Base-by-base conservation (phyloP, 768 basidiomycete genomes). In the Mycena chlorophos region DNA sequence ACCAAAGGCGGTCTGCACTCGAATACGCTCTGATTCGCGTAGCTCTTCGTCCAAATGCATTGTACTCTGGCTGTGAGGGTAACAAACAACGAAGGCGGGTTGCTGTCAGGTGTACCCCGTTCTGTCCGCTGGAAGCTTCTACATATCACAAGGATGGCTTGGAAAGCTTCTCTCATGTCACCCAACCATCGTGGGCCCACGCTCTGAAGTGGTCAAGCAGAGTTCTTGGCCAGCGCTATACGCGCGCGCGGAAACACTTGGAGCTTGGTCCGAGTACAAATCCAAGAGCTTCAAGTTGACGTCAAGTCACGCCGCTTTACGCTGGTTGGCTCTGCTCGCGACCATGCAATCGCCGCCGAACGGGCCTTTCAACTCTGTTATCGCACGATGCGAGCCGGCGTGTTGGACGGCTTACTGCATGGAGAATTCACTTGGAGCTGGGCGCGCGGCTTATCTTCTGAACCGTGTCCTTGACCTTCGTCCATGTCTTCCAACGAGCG, bases 21-120 rank as follows among this genome's bases (percentile, higher is more conserved):
- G 65, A 4, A 87, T 75, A 16, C 78, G 73, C 2, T 68, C 70
- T 10, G 70, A 60, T 16, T 70, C 75, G 55, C 68, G 55, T 16
- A 88, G 69, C 57, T 87, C 84, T n/a, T 86, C 79, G 51, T 81
- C 79, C 19, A 87, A 68, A 61, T 87, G 85, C 19, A 62, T 60
- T 45, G 63, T 59, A 63, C 54, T 48, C 34, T 27, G 60, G 57
- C 19, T 52, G 27, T 13, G 55, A 49, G 19, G 60, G 58, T 52
- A 55, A n/a, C 22, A 27, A 26, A 29, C 39, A 23, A 23, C 23
- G 45, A 6, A 20, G 13, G 45, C 23, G n/a, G n/a, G n/a, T n/a
- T n/a, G n/a, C n/a, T n/a, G n/a, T n/a, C 14, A 43, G 40, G 14
- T 34, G 31, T 34, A 34, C n/a, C n/a, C n/a, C n/a, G n/a, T n/a